Conservation (phyloP, 257 asterid genomes). For the Thymus quinquecostatus region DNA sequence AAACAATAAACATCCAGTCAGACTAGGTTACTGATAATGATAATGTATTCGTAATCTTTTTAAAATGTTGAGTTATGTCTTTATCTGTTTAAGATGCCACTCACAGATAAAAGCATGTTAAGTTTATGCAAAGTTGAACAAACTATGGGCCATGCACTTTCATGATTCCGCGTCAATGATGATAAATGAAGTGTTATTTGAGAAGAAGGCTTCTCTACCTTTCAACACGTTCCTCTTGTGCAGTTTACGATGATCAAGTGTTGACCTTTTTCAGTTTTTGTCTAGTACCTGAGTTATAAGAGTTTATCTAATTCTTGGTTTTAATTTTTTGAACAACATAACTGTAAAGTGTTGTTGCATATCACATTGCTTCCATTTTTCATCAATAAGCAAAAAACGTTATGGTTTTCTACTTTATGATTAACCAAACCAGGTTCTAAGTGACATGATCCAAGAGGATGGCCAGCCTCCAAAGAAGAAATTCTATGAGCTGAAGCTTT, state of each 20-base stretch:
- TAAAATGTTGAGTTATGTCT: neutral
- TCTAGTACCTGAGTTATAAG: neutral
- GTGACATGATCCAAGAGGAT: conserved; percentile 77
- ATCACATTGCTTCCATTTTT: conserved; percentile 7
- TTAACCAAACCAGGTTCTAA: conserved; percentile 55
- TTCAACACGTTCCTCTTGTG: neutral
- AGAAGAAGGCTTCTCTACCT: neutral
- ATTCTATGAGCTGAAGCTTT: conserved; percentile 73
- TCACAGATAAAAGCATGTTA: neutral
- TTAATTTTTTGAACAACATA: neutral
- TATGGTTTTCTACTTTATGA: neutral
- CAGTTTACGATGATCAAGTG: neutral
- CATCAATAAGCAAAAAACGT: neutral
- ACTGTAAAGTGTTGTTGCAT: neutral
- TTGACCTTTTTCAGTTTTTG: neutral
- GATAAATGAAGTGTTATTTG: no score
- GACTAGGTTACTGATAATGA: neutral
- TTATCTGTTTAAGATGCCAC: neutral
- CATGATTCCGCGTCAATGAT: neutral
- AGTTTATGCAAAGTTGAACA: neutral
- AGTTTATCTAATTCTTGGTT: neutral
- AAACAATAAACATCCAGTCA: neutral
- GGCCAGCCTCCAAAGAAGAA: conserved; percentile 87
- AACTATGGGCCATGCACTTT: neutral
- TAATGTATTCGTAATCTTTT: neutral